Percentiles rank a stretch among this genome's conserved stretches.
phyloP scores from a whole-genome alignment of 176 grass and related monocot genomes.

The Phyllostachys edulis region DNA sequence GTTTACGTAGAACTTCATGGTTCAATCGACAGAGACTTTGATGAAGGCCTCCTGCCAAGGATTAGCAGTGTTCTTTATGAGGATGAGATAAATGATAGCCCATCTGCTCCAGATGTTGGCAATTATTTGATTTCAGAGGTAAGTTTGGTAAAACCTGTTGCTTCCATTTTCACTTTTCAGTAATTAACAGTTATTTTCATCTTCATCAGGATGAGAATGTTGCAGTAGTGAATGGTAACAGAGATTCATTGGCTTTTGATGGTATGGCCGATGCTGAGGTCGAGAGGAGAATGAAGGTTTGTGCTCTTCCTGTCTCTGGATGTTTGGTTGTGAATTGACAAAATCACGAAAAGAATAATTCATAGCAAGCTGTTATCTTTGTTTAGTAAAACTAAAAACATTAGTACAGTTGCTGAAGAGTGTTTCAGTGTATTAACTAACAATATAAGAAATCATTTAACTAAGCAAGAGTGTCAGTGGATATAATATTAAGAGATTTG shows the following conservation, averaged over 20 bases:
- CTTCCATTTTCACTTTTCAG: conserved; percentile 14
- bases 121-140: conserved; percentile 93
- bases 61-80: conserved; percentile 68
- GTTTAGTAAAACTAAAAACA: neutral
- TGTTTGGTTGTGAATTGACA: neutral
- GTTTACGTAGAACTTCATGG: conserved; percentile 21
- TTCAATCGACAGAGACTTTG: conserved; percentile 74
- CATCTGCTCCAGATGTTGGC: conserved; percentile 86
- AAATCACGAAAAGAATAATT: neutral
- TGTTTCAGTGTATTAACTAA: neutral
- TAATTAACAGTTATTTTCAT: conserved; percentile 33
- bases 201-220: conserved; percentile 66
- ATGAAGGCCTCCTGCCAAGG: conserved; percentile 74
- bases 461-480: neutral
- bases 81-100: conserved; percentile 76
- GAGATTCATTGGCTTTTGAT: conserved; percentile 59
- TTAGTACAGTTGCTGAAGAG: neutral
- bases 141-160: conserved; percentile 16
- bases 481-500: neutral
- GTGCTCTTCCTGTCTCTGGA: conserved; percentile 23
- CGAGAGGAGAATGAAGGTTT: conserved; percentile 87
- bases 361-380: neutral
- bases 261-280: conserved; percentile 83
- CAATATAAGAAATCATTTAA: neutral
- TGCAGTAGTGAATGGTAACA: conserved; percentile 49